These are phyloP conservation scores for Xylaria sp. DNA, from an alignment of 495 filamentous ascomycete species.

Conservation along the genomic window DNA sequence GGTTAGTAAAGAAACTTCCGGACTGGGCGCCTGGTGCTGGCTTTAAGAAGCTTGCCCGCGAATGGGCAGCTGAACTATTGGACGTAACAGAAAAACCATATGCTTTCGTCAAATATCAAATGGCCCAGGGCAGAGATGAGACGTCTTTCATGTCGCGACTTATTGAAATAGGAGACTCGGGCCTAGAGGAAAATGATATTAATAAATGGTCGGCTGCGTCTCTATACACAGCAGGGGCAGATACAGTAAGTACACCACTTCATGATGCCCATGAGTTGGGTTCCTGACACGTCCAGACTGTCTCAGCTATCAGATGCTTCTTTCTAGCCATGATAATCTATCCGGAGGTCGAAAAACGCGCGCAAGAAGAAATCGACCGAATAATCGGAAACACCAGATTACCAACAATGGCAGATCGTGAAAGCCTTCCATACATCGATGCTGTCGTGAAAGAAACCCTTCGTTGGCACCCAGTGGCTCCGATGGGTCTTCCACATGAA, in stretches of 20 bases:
- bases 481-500: background rate
- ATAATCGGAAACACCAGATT: conserved; percentile 55
- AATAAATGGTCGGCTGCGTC: conserved; percentile 54
- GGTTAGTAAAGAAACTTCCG: conserved; percentile 48
- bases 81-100: conserved; percentile 46
- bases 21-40: conserved; percentile 57
- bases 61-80: conserved; percentile 38
- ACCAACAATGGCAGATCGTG: conserved; percentile 50
- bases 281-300: conserved; percentile 34
- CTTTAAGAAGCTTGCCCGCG: conserved; percentile 48
- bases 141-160: conserved; percentile 50
- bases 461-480: background rate
- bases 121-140: conserved; percentile 42
- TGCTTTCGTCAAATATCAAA: conserved; percentile 54
- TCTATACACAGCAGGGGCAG: conserved; percentile 57
- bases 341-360: conserved; percentile 38
- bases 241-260: conserved; percentile 41
- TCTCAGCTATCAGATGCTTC: conserved; percentile 48
- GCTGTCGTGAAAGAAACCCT: background rate
- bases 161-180: conserved; percentile 37
- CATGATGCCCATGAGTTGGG: conserved; percentile 4
- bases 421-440: conserved; percentile 5
- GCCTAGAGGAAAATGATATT: conserved; percentile 40
- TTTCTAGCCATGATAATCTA: conserved; percentile 59
- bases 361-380: conserved; percentile 59